Evolutionary conservation across 208 protist species (phyloP), one percentile per base, ranked within the genome.

Genomic region (Leptomonas seymouri): DNA sequence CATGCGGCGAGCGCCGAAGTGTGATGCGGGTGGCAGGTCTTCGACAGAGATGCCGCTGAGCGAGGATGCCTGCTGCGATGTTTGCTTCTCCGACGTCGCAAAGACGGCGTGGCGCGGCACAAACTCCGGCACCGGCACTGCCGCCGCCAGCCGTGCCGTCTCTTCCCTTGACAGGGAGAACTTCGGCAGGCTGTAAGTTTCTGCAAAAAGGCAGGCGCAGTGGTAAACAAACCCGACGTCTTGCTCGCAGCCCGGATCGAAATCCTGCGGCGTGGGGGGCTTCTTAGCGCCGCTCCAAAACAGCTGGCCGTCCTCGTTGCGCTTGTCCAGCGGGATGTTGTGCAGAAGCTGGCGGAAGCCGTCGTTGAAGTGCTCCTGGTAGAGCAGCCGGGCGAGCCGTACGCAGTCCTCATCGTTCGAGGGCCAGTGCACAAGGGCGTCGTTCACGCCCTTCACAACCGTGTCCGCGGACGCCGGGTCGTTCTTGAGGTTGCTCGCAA

Each of bases 281-380:
- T 93, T 95, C 77, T 97, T 97, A 11, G 92, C 81, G 39, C 94
- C 96, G 59, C 85, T 89, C 96, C 96, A 98, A 64, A 98, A 98
- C 14, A 92, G 85, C 67, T 89, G 85, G 2, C 94, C 95, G 45
- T 90, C 83, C 31, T 95, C 89, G 21, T 88, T 98, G 6, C 93
- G 67, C 84, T 96, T 94, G 84, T 99, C 98, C 21, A 94, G 64
- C 23, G 99, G 99, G 80, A 99, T 99, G 80, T 98, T 98, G 78
- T 94, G 91, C 31, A 99, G 90, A 25, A 99, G 89, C 84, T 99
- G 97, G 42, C 82, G 59, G 70, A 99, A 99, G 30, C 84, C 80
- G 51, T 99, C 86, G 76, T 93, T 82, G 78, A 99, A 99, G 44
- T 95, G 87, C 50, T 98, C 88, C 78, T 99, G 87, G 76, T 99